Evolutionary conservation across 2,329 filamentous ascomycete species (phyloP).

Genomic region (Ustulina deusta): DNA sequence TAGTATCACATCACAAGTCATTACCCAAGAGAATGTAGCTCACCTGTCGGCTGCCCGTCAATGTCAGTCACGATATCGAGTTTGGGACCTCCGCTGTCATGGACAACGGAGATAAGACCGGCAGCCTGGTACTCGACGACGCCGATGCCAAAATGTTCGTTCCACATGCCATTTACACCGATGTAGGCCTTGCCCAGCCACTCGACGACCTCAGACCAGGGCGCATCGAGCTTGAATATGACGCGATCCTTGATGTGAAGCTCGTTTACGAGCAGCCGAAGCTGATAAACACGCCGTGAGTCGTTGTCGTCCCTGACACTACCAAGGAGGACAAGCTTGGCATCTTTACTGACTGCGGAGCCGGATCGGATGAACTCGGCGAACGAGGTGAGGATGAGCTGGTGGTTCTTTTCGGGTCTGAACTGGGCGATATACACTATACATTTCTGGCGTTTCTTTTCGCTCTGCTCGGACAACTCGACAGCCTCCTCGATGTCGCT

Average conservation of each 20-base stretch:
- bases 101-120: slow-evolving; percentile 91
- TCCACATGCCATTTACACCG: slow-evolving; percentile 99
- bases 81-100: slow-evolving; percentile 92
- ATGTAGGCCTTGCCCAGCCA: slow-evolving; percentile 82
- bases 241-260: slow-evolving; percentile 85
- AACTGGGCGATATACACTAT: slow-evolving; percentile 97
- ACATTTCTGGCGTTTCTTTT: slow-evolving; percentile 75
- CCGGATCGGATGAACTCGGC: slow-evolving; percentile 75
- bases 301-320: slow-evolving; percentile 90
- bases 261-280: slow-evolving; percentile 87
- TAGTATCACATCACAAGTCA: not conserved
- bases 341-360: slow-evolving; percentile 62
- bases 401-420: slow-evolving; percentile 96
- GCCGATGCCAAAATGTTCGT: slow-evolving; percentile 98
- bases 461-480: slow-evolving; percentile 75
- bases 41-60: slow-evolving; percentile 82
- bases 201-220: slow-evolving; percentile 86
- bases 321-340: slow-evolving; percentile 86
- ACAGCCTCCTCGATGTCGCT: slow-evolving; percentile 82
- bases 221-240: slow-evolving; percentile 88
- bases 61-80: slow-evolving; percentile 89
- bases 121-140: slow-evolving; percentile 98
- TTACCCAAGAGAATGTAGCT: slow-evolving; percentile 40
- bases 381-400: slow-evolving; percentile 86
- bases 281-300: slow-evolving; percentile 85